Conservation (phyloP, 441 rosid genomes). For the Populus tomentosa region DNA sequence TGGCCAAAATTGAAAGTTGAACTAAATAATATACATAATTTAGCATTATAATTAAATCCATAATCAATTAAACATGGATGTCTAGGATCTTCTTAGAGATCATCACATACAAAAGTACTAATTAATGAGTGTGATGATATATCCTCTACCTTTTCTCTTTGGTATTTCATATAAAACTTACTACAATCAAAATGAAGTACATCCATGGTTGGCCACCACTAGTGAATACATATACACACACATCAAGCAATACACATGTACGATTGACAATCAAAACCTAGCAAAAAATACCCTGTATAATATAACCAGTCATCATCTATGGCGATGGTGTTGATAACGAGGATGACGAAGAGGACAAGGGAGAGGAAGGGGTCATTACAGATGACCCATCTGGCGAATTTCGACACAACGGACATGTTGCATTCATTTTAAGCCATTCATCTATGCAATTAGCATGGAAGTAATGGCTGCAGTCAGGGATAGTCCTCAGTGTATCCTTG, state of each 20-base stretch:
- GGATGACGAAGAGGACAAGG: conserved; percentile 23
- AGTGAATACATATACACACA: not conserved
- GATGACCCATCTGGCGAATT: conserved; percentile 41
- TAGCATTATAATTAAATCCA: too few relatives aligned
- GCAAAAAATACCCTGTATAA: not conserved
- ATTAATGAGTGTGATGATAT: not conserved
- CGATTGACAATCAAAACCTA: not conserved
- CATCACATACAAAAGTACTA: too few relatives aligned
- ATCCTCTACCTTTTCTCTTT: not conserved
- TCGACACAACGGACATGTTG: conserved; percentile 74
- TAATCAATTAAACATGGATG: too few relatives aligned
- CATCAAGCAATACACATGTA: not conserved
- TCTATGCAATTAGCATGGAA: conserved; percentile 67
- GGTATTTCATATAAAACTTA: not conserved
- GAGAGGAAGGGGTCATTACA: conserved; percentile 12
- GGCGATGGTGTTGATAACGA: not conserved
- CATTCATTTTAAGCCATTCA: conserved; percentile 67
- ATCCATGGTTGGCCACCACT: not conserved
- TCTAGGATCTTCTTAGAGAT: too few relatives aligned
- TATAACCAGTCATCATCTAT: not conserved
- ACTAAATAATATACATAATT: too few relatives aligned
- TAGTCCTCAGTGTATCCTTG: conserved; percentile 54
- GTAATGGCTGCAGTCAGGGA: conserved; percentile 77
- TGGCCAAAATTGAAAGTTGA: too few relatives aligned
- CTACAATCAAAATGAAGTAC: not conserved